A percentile compares a stretch with the other conserved stretches of the same genome.
Evolutionary conservation across 2,329 filamentous ascomycete species (phyloP).

Genomic region (Clonostachys sp.): DNA sequence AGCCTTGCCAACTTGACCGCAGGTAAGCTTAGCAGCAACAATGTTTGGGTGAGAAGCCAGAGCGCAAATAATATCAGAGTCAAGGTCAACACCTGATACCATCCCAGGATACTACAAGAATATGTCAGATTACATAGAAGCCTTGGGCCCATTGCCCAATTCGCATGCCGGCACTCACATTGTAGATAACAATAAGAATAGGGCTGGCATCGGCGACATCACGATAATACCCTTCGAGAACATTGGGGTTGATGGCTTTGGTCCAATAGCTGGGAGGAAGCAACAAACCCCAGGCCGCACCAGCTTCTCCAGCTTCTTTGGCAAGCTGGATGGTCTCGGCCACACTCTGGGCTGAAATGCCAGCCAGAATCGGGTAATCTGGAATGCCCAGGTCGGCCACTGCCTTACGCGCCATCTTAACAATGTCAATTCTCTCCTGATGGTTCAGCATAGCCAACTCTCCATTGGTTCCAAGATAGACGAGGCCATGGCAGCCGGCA

Average conservation of each 20-base stretch:
- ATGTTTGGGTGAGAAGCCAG: conserved; percentile 61
- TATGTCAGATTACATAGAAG: background rate
- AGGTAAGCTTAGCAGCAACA: conserved; percentile 64
- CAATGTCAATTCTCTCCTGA: conserved; percentile 32
- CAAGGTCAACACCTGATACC: conserved; percentile 59
- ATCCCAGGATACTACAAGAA: conserved; percentile 48
- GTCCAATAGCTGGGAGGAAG: conserved; percentile 73
- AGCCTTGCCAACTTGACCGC: conserved; percentile 64
- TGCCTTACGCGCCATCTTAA: conserved; percentile 28
- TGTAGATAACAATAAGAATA: conserved; percentile 65
- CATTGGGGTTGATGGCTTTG: conserved; percentile 40
- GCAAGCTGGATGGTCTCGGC: conserved; percentile 61
- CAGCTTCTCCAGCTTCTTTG: conserved; percentile 60
- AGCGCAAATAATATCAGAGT: conserved; percentile 55
- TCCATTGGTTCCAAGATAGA: conserved; percentile 40
- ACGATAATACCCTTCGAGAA: conserved; percentile 61
- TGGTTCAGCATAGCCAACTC: conserved; percentile 34
- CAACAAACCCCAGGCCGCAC: conserved; percentile 70
- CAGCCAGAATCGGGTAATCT: conserved; percentile 36
- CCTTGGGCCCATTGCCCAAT: no score
- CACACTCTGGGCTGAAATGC: conserved; percentile 44
- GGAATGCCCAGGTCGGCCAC: conserved; percentile 24
- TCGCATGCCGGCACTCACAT: conserved; percentile 18
- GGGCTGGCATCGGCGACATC: conserved; percentile 57
- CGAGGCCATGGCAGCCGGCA: conserved; percentile 37